Base-by-base conservation (phyloP, 768 basidiomycete genomes). In the Pulveroboletus ravenelii region DNA sequence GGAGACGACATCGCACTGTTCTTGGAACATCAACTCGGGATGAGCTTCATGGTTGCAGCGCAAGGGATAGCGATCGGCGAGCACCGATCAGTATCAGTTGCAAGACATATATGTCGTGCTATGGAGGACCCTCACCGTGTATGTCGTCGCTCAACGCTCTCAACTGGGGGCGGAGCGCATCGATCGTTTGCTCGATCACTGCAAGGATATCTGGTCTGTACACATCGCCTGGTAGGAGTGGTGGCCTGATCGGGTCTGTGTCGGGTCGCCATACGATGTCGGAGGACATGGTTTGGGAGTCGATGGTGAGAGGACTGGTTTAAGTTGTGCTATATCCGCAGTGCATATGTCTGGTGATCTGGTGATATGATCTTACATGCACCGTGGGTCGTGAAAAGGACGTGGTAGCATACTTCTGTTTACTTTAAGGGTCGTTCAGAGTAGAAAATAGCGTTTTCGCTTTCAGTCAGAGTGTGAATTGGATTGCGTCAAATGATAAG, bases 81-180 rank as follows among this genome's bases (percentile, higher is more conserved):
- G 20, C 18, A 15, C 40, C 4, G 52, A 27, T 27, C 6, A 27
- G 25, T 27, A 55, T 58, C 45, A 53, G 44, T 34, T 30, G 8
- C 14, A 7, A 47, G 10, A 50, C n/a, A 18, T 8, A n/a, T 9
- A 13, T 18, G 35, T 42, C 3, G 3, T 15, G 9, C 6, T n/a
- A 13, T 12, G 18, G 12, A 5, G 32, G 15, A 6, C 6, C 5
- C 45, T 32, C 59, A 85, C 87, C 78, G 52, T 87, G 87, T 23
- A 92, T 87, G 57, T 87, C 82, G 32, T 88, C 67, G 59, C 87
- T 91, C 18, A 92, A 62, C 31, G 63, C 71, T 47, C 81, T 73
- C 45, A 91, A 63, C 41, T 86, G 82, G 5, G 65, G 63, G 52
- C 80, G 75, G 36, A 87, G 67, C 27, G 70, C 71, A 46, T 74